phyloP scores from a whole-genome alignment of 176 grass and related monocot genomes.

The Ensete glaucum region DNA sequence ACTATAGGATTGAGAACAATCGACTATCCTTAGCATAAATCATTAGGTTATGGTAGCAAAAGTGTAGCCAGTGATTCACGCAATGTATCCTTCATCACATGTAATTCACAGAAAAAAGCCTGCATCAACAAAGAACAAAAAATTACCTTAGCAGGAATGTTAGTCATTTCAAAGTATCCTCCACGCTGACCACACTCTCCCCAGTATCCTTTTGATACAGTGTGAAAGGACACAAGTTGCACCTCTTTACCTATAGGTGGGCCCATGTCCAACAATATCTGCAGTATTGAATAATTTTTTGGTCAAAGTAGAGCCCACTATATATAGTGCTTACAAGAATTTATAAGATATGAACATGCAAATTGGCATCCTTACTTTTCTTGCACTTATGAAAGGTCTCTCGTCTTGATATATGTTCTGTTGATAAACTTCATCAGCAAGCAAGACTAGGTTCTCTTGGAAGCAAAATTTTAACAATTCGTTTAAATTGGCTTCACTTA shows the following conservation, averaged over 20 bases:
- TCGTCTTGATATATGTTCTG: conserved; percentile 97
- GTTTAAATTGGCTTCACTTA: conserved; percentile 78
- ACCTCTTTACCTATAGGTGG: conserved; percentile 69
- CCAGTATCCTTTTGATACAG: conserved; percentile 97
- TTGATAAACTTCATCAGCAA: conserved; percentile 99
- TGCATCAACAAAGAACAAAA: conserved; percentile 2
- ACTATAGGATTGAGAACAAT: conserved; percentile 10
- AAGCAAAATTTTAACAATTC: conserved; percentile 80
- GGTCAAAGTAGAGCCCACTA: neutral
- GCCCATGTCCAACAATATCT: conserved; percentile 90
- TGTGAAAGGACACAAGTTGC: conserved; percentile 93
- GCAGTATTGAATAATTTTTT: conserved; percentile 23
- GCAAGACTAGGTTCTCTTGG: conserved; percentile 70
- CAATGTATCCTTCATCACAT: neutral
- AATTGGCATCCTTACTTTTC: conserved; percentile 45
- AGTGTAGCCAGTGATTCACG: no score
- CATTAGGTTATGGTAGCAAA: neutral
- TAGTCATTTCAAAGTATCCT: conserved; percentile 99
- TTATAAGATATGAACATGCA: neutral
- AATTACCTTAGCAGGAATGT: conserved; percentile 74
- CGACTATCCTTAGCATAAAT: conserved; percentile 12
- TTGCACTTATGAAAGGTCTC: conserved; percentile 80
- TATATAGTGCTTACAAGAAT: conserved; percentile 18
- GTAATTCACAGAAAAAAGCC: neutral
- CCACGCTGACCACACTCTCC: conserved; percentile 99